phyloP scores from a whole-genome alignment of 345 rosid genomes.

The Gossypium rotundifolium region DNA sequence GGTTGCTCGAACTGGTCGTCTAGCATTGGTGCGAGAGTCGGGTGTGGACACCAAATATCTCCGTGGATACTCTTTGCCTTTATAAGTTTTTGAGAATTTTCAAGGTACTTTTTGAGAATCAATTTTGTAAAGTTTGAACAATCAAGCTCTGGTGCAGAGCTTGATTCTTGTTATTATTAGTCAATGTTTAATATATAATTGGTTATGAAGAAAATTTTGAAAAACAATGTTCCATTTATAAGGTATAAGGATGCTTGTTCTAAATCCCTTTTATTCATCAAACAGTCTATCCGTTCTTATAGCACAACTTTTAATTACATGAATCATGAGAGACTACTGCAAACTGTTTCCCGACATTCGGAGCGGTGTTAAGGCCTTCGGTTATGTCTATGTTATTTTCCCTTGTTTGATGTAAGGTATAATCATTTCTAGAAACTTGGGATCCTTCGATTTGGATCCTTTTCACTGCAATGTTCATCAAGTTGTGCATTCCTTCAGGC shows the following conservation, averaged over 20 bases:
- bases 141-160: neutral
- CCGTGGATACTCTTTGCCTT: constrained; percentile 78
- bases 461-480: constrained; percentile 17
- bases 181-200: too few species aligned
- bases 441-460: constrained; percentile 36
- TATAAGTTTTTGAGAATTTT: constrained; percentile 15
- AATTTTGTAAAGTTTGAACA: neutral
- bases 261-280: too few species aligned
- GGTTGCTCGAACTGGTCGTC: constrained; percentile 93
- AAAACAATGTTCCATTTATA: too few species aligned
- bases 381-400: constrained; percentile 39
- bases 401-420: constrained; percentile 40
- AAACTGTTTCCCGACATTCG: constrained; percentile 50
- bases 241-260: too few species aligned
- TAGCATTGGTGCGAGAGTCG: constrained; percentile 79
- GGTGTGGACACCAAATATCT: constrained; percentile 85
- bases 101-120: neutral
- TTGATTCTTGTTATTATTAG: too few species aligned
- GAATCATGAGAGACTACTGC: constrained; percentile 34
- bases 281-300: too few species aligned
- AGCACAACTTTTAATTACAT: neutral
- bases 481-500: constrained; percentile 34
- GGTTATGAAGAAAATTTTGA: too few species aligned
- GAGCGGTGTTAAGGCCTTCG: constrained; percentile 45
- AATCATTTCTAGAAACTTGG: constrained; percentile 32